Base-by-base conservation (phyloP, 1,284 basidiomycete species). In the Trichosporon faecale region DNA sequence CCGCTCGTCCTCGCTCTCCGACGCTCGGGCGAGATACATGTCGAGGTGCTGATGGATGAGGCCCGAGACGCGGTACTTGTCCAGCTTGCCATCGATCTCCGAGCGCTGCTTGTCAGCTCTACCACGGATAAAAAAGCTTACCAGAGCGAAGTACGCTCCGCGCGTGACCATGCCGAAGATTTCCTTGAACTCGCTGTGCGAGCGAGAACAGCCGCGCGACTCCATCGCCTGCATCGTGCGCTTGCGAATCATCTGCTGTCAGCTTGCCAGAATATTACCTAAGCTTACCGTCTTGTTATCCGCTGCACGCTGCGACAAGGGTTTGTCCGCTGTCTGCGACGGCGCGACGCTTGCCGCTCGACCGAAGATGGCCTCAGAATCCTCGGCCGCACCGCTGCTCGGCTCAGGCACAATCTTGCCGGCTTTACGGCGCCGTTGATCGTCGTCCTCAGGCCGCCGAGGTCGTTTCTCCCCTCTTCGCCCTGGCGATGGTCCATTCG, bases 61-160 rank as follows among this genome's bases (percentile, higher is more conserved):
- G 18, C 65, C 68, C 21, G 79, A 79, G 9, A 81, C 75, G 16
- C 69, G 70, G 27, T 25, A n/a, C 69, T 81, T 83, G n/a, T 72
- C 68, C 14, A 83, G 40, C 11, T 71, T 71, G n/a, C 18, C 63
- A 1, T 65, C 29, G 37, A 76, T 49, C 21, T 40, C 63, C 9
- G 71, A 44, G 33, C 71, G 64, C 71, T 72, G 66, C 7, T 4
- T n/a, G 68, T 72, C 65, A 72, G 70, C 60, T 25, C 1, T 11
- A n/a, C 14, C 12, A 2, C 14, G n/a, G 6, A 2, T 25, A 2
- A 12, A 0, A 21, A 5, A 12, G 76, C 82, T 73, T 66, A 84
- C 82, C 64, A 84, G 75, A 1, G 78, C 80, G 73, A 84, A 83
- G 64, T 77, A 78, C 1, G 74, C 72, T 3, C 82, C 82, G 68